Evolutionary conservation across 352 stramenopile genomes (phyloP), one percentile per base, ranked within the genome.

Genomic region (Aphanomyces astaci): DNA sequence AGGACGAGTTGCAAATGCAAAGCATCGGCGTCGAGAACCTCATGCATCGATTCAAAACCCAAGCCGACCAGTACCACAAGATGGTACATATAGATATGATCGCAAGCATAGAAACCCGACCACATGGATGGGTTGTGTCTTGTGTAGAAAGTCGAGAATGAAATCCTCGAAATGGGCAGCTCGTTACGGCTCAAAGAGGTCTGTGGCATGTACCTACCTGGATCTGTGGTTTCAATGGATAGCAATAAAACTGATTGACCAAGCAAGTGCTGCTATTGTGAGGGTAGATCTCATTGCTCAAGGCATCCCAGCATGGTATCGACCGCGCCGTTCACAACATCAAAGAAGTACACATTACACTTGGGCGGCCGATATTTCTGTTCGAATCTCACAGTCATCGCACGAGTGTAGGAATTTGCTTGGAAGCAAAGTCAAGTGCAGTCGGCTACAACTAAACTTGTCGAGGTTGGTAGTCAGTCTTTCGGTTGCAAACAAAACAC

Each of bases 11-110:
- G 1, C 79, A 87, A 63, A 72, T 91, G 22, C 83, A 89, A 51
- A 89, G 83, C 68, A 89, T 89, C 25, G 83, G 83, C 3, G 81
- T 91, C 9, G 83, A 91, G 67, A 91, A 89, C 56, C 75, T 91
- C 70, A 90, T 91, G 80, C 78, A 87, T 53, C 78, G 80, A 31
- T 89, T 89, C 69, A 86, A 74, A 9, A 70, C 86, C 31, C 83
- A 90, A 62, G 78, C 78, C 30, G 81, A 80, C 24, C 76, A 88
- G 68, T 89, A 82, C 48, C 80, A 86, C 55, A 80, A 78, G 63
- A 88, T 91, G 82, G 82, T 88, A 30, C 28, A 56, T n/a, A n/a
- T n/a, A n/a, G n/a, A n/a, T n/a, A n/a, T 51, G n/a, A n/a, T 25
- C 15, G 56, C 22, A 19, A 25, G 15, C 27, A 52, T n/a, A 30